phyloP scores from a whole-genome alignment of 2,329 filamentous ascomycete species.

The Fusarium sp. region DNA sequence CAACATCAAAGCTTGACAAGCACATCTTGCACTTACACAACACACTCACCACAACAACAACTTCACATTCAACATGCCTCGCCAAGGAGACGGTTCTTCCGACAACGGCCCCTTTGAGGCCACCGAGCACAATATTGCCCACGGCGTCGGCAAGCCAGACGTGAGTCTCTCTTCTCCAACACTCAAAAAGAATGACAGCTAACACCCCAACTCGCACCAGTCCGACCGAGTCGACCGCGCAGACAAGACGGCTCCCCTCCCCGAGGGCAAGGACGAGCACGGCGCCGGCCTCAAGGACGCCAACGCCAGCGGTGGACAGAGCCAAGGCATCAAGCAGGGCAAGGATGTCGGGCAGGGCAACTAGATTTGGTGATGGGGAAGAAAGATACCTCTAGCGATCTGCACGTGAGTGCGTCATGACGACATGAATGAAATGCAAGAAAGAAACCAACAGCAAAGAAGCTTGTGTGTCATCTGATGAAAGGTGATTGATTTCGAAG shows the following conservation, averaged over 20 bases:
- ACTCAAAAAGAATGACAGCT: background rate
- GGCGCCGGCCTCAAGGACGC: slow-evolving; percentile 55
- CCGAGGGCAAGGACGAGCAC: slow-evolving; percentile 56
- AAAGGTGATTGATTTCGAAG: background rate
- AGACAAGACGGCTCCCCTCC: slow-evolving; percentile 62
- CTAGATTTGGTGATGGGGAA: background rate
- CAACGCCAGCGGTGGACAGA: slow-evolving; percentile 58
- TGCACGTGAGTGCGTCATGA: slow-evolving; percentile 25
- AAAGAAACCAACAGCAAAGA: slow-evolving; percentile 14
- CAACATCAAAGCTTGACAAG: background rate
- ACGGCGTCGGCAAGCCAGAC: slow-evolving; percentile 55
- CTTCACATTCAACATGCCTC: slow-evolving; percentile 57
- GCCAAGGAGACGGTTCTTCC: slow-evolving; percentile 60
- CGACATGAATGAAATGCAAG: slow-evolving; percentile 33
- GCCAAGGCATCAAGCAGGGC: slow-evolving; percentile 56
- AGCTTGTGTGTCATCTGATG: background rate
- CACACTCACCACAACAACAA: slow-evolving; percentile 3
- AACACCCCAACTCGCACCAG: slow-evolving; percentile 23
- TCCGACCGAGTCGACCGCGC: slow-evolving; percentile 56
- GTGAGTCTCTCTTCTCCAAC: slow-evolving; percentile 45
- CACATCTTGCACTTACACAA: background rate
- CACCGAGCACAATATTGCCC: slow-evolving; percentile 55
- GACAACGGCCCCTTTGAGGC: slow-evolving; percentile 60
- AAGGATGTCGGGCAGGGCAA: slow-evolving; percentile 56
- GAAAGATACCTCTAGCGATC: slow-evolving; percentile 29